Conservation (phyloP, 441 rosid genomes). For the Euphorbia corollata region DNA sequence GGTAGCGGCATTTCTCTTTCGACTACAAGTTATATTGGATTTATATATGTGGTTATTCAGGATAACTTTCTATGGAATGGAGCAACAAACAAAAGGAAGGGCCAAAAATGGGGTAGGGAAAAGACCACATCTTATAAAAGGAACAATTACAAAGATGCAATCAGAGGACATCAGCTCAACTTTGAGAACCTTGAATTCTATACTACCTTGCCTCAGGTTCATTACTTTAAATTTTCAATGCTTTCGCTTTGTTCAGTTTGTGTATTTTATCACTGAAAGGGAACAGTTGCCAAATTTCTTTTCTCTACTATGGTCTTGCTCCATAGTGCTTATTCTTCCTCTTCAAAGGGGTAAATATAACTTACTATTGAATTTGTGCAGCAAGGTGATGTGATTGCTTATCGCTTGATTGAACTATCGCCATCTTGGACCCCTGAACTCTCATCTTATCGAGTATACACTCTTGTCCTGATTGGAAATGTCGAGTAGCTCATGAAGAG, state of each 20-base stretch:
- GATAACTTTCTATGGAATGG: conserved; percentile 74
- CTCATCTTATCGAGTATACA: conserved; percentile 58
- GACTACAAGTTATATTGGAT: conserved; percentile 5
- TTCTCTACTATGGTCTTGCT: background rate
- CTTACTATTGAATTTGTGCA: conserved; percentile 31
- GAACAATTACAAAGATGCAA: conserved; percentile 32
- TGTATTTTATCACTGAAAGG: background rate
- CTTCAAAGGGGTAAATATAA: conserved; percentile 8
- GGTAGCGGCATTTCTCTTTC: background rate
- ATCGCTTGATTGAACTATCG: conserved; percentile 75
- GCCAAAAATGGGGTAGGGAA: conserved; percentile 91
- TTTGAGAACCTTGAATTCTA: conserved; percentile 63
- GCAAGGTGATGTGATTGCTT: conserved; percentile 87
- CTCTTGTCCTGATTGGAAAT: conserved; percentile 16
- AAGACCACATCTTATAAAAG: conserved; percentile 40
- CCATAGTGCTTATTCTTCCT: conserved; percentile 2
- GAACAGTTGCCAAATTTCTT: background rate
- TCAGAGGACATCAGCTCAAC: conserved; percentile 38
- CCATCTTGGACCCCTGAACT: conserved; percentile 89
- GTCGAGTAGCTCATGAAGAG: conserved; percentile 12
- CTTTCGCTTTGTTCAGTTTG: background rate
- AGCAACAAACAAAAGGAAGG: conserved; percentile 74
- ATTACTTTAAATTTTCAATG: conserved; percentile 15
- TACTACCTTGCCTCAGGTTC: conserved; percentile 64
- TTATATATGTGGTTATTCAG: conserved; percentile 29